phyloP scores from a whole-genome alignment of 2,329 filamentous ascomycete species.

The Ampelomyces quisqualis region DNA sequence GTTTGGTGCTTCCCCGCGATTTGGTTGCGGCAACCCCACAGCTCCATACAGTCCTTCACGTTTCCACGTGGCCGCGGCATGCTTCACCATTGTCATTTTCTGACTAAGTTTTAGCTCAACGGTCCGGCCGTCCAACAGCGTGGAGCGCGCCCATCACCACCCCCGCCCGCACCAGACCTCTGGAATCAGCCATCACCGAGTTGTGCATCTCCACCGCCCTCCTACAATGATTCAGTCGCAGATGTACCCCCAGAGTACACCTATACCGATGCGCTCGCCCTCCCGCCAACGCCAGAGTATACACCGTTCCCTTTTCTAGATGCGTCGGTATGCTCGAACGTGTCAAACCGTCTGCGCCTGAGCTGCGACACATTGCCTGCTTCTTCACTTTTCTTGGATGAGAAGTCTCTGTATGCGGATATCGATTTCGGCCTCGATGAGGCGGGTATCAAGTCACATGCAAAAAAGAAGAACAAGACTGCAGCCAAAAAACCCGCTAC shows the following conservation, averaged over 20 bases:
- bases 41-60: constrained; percentile 7
- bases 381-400: constrained; percentile 34
- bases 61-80: too few relatives aligned
- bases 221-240: constrained; percentile 47
- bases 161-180: constrained; percentile 24
- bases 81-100: too few relatives aligned
- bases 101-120: too few relatives aligned
- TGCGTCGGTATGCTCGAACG: constrained; percentile 33
- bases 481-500: constrained; percentile 33
- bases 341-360: constrained; percentile 31
- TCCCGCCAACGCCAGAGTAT: constrained; percentile 39
- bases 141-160: constrained; percentile 17
- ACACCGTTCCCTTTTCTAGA: constrained; percentile 35
- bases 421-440: constrained; percentile 61
- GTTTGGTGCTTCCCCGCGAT: constrained; percentile 23
- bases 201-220: constrained; percentile 40
- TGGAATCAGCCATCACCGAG: constrained; percentile 24
- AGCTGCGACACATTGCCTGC: constrained; percentile 31
- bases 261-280: constrained; percentile 44
- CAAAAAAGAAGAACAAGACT: constrained; percentile 55
- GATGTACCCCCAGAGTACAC: constrained; percentile 52
- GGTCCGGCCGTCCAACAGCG: constrained; percentile 22
- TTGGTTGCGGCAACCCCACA: constrained; percentile 18
- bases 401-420: constrained; percentile 40
- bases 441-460: constrained; percentile 54